Percentiles rank a stretch among this genome's conserved stretches.
These are phyloP conservation scores for Suillus discolor DNA, from an alignment of 768 basidiomycete genomes.

Conservation along the genomic window DNA sequence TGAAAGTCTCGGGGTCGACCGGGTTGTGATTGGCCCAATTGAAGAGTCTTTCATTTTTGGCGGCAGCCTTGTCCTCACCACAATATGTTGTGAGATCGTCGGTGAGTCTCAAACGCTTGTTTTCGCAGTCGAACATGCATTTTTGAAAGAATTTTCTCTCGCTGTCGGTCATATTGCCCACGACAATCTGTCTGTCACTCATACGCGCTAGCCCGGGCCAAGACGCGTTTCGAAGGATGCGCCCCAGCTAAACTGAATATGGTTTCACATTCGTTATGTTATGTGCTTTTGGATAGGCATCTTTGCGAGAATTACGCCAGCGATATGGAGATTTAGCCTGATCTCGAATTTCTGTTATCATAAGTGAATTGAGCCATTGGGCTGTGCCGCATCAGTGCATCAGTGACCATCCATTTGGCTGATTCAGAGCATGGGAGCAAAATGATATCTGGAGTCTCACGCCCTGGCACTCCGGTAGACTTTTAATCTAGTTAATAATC, in stretches of 20 bases:
- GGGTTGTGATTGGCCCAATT: slow-evolving; percentile 3
- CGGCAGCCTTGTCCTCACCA: slow-evolving; percentile 9
- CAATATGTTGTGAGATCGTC: slow-evolving; percentile 9
- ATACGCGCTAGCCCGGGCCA: not conserved
- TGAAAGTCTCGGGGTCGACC: not conserved
- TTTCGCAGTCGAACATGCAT: slow-evolving; percentile 11
- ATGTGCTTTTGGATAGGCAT: not conserved
- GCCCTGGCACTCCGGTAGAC: slow-evolving; percentile 12
- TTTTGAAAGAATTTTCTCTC: slow-evolving; percentile 19
- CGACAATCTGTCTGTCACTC: slow-evolving; percentile 4
- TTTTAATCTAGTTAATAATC: slow-evolving; percentile 31
- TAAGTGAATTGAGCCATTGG: slow-evolving; percentile 6
- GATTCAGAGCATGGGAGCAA: slow-evolving; percentile 19
- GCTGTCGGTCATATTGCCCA: slow-evolving; percentile 14
- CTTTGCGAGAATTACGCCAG: not conserved
- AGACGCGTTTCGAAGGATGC: not conserved
- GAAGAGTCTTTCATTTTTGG: slow-evolving; percentile 10
- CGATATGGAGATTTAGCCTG: not conserved
- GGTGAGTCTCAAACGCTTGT: slow-evolving; percentile 12
- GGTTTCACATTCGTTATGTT: not conserved
- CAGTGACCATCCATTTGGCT: not conserved
- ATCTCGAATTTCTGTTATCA: not conserved
- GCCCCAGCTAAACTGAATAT: not conserved
- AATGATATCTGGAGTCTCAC: slow-evolving; percentile 21
- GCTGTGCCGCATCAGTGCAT: not conserved